A percentile compares a stretch with the other conserved stretches of the same genome.
These are phyloP conservation scores for Debaryomycetaceae sp. DNA, from an alignment of 1,139 yeast genomes.

Conservation along the genomic window DNA sequence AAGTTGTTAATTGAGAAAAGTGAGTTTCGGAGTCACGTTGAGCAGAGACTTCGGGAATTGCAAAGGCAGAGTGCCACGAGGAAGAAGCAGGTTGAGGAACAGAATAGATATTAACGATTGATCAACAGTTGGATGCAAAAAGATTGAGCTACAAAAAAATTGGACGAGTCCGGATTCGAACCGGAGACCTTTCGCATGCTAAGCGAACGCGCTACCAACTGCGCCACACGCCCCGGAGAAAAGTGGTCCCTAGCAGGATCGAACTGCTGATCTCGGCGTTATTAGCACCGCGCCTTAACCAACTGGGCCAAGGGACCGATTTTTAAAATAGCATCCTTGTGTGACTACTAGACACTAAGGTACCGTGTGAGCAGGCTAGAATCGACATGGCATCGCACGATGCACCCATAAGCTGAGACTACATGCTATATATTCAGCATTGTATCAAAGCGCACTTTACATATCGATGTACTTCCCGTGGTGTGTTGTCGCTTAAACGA, in stretches of 20 bases:
- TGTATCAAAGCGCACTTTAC: too few species aligned
- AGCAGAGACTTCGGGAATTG: slow-evolving; percentile 13
- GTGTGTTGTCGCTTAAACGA: slow-evolving; percentile 3
- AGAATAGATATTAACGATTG: slow-evolving; percentile 9
- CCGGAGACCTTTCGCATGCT: slow-evolving; percentile 90
- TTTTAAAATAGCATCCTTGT: slow-evolving; percentile 4
- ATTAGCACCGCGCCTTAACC: slow-evolving; percentile 77
- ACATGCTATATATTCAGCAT: too few species aligned
- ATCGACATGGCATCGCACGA: too few species aligned
- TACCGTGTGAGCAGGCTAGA: too few species aligned
- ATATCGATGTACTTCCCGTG: too few species aligned
- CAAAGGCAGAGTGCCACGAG: slow-evolving; percentile 10
- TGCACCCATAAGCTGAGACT: too few species aligned
- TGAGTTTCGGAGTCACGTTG: slow-evolving; percentile 22
- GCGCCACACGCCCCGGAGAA: slow-evolving; percentile 75
- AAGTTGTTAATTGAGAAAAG: slow-evolving; percentile 20
- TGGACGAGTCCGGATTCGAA: slow-evolving; percentile 91
- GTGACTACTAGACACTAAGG: not conserved
- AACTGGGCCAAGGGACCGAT: slow-evolving; percentile 22
- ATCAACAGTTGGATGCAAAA: not conserved
- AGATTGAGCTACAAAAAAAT: slow-evolving; percentile 15
- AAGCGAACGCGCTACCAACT: slow-evolving; percentile 92
- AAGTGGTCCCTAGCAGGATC: slow-evolving; percentile 81
- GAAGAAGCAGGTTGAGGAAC: slow-evolving; percentile 8
- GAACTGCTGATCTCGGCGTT: slow-evolving; percentile 82